Percentiles rank a stretch among this genome's conserved stretches.
phyloP scores from a whole-genome alignment of 164 flowering plant species.

The Kingdonia uniflora region DNA sequence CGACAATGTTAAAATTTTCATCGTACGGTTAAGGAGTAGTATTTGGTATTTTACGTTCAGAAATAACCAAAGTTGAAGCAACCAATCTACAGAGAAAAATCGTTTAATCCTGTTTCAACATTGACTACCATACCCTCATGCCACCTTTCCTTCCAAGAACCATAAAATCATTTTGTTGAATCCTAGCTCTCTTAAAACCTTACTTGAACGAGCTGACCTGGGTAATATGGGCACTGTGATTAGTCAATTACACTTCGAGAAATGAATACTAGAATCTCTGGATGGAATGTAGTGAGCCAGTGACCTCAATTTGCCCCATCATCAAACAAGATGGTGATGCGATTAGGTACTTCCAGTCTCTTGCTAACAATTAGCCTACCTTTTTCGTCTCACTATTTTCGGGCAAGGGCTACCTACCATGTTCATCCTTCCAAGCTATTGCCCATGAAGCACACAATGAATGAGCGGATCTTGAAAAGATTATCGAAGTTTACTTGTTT shows the following conservation, averaged over 20 bases:
- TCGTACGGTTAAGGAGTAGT: slow-evolving; percentile 46
- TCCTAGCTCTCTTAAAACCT: slow-evolving; percentile 25
- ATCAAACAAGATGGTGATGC: no score
- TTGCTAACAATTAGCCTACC: no score
- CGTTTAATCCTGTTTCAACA: slow-evolving; percentile 63
- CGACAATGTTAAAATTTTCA: slow-evolving; percentile 41
- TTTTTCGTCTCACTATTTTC: no score
- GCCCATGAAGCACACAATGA: slow-evolving; percentile 54
- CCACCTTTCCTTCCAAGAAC: slow-evolving; percentile 37
- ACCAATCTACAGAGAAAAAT: slow-evolving; percentile 83
- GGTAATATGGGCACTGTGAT: slow-evolving; percentile 57
- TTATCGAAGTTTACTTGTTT: slow-evolving; percentile 46
- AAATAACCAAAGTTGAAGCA: slow-evolving; percentile 34
- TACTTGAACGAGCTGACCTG: slow-evolving; percentile 71
- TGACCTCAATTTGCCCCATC: slow-evolving; percentile 75
- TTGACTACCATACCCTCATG: slow-evolving; percentile 54
- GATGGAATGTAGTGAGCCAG: slow-evolving; percentile 30
- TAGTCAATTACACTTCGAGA: slow-evolving; percentile 58
- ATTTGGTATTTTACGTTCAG: slow-evolving; percentile 19
- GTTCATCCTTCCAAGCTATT: slow-evolving; percentile 78
- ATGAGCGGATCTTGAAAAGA: slow-evolving; percentile 45
- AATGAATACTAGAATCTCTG: slow-evolving; percentile 38
- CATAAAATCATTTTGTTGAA: slow-evolving; percentile 60
- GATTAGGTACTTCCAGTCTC: no score
- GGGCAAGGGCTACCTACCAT: slow-evolving; percentile 50